A percentile compares a stretch with the other conserved stretches of the same genome.
phyloP scores from a whole-genome alignment of 371 early-diverging fungal genomes.

The Actinomucor elegans region DNA sequence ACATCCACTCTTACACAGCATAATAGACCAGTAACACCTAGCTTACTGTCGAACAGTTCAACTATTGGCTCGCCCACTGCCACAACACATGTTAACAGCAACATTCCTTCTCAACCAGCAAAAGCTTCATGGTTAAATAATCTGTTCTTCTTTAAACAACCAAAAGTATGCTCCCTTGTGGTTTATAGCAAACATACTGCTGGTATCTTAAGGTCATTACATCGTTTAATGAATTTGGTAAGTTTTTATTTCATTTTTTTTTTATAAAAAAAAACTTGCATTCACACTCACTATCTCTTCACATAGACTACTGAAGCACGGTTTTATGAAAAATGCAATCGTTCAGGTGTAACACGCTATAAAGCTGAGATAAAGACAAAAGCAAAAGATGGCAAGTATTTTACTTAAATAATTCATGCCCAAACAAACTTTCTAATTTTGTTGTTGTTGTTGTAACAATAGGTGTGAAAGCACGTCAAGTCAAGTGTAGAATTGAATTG shows the following conservation, averaged over 20 bases:
- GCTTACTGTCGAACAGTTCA: conserved; percentile 38
- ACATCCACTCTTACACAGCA: conserved; percentile 13
- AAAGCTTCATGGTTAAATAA: conserved; percentile 41
- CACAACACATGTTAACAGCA: neutral
- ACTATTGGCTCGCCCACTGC: conserved; percentile 23
- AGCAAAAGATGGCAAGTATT: conserved; percentile 9
- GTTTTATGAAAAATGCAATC: conserved; percentile 44
- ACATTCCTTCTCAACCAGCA: conserved; percentile 11
- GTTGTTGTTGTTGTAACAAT: too few relatives aligned
- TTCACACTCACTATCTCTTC: neutral
- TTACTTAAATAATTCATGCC: neutral
- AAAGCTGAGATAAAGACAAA: conserved; percentile 43
- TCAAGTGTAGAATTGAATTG: conserved; percentile 47
- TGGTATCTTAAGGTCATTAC: conserved; percentile 27
- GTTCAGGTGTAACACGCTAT: conserved; percentile 33
- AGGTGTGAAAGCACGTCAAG: conserved; percentile 30
- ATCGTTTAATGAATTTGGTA: conserved; percentile 35
- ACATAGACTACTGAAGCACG: conserved; percentile 27
- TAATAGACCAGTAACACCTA: conserved; percentile 33
- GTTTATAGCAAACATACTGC: conserved; percentile 32
- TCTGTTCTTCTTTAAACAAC: conserved; percentile 51
- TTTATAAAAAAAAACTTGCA: too few relatives aligned
- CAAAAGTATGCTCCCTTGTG: conserved; percentile 41
- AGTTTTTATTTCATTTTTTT: neutral
- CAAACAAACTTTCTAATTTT: too few relatives aligned